A percentile compares a stretch with the other conserved stretches of the same genome.
Conservation (phyloP, 2,329 filamentous ascomycete species). For the Venturia nashicola region DNA sequence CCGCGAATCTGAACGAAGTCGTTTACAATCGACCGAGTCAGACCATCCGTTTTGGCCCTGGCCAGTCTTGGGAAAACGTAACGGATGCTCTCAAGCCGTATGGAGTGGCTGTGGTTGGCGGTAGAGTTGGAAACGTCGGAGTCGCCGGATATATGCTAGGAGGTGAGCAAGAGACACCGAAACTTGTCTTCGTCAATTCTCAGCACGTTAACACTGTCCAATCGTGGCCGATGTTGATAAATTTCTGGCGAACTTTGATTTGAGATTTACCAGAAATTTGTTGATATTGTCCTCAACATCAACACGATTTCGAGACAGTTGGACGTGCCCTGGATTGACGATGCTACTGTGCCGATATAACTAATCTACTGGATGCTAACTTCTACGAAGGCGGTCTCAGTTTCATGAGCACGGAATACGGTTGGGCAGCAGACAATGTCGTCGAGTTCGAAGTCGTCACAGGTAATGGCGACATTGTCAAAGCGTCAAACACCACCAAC, state of each 20-base stretch:
- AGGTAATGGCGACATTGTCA: conserved; percentile 33
- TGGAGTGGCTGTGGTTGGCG: conserved; percentile 22
- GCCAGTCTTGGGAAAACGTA: conserved; percentile 29
- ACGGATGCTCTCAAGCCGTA: conserved; percentile 20
- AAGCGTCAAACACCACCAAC: conserved; percentile 26
- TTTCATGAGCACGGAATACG: conserved; percentile 39
- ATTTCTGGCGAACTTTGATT: too few species aligned
- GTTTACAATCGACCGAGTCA: conserved; percentile 22
- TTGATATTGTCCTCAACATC: too few species aligned
- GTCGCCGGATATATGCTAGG: conserved; percentile 6
- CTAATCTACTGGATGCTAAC: conserved; percentile 7
- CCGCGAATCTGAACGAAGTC: conserved; percentile 22
- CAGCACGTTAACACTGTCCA: too few species aligned
- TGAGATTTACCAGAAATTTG: too few species aligned
- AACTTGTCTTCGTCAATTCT: too few species aligned
- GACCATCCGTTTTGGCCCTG: conserved; percentile 26
- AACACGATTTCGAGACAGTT: too few species aligned
- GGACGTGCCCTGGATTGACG: too few species aligned
- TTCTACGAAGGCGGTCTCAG: conserved; percentile 20
- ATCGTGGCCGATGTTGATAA: too few species aligned
- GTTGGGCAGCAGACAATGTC: conserved; percentile 36
- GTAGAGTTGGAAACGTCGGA: conserved; percentile 14
- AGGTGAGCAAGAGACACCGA: conserved; percentile 12
- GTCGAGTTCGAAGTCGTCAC: conserved; percentile 35
- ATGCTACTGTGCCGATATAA: too few species aligned